Evolutionary conservation across 345 rosid species (phyloP), one percentile per base, ranked within the genome.

Genomic region (Citropsis articulata): DNA sequence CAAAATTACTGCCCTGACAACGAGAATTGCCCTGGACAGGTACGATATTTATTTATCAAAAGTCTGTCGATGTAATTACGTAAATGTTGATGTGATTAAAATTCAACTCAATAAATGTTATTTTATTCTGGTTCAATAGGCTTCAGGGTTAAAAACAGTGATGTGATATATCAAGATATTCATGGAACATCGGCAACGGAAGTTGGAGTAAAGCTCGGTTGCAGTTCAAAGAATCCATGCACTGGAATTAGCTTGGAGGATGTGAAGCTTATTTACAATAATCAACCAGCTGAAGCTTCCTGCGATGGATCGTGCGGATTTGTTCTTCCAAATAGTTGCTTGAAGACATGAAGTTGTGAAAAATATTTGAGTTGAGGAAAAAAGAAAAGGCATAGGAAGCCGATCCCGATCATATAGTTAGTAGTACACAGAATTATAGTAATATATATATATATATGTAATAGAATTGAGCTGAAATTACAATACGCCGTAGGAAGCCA

Each of bases 171-270:
- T 75, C 72, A 83, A 72, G 87, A 89, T 69, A 89, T 92, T 36
- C 88, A 81, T 0, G 97, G 95, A 53, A 86, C 89, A 19, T 92
- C 97, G 1, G 88, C 85, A 6, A 87, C 90, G 0, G 82, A 87
- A 71, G 88, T 92, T 16, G 98, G 91, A 2, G 84, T 91, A 79
- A 84, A 71, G 68, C 85, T 94, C n/a, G 94, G 90, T 67, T 94
- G 97, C 53, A 92, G 97, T 81, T 67, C 77, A 9, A 70, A 38
- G 50, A 2, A 81, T 27, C 97, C 95, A 28, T 94, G 98, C 84
- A 81, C 86, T 2, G 86, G 85, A 6, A 89, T 91, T 68, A 85
- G 5, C 69, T 35, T 93, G 82, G 64, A 84, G 1, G 81, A 90
- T n/a, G 91, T 92, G 25, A 87, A 84, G 75, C 91, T 93, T 14